These are phyloP conservation scores for Penicillium sp. DNA, from an alignment of 2,329 filamentous ascomycete genomes.

Conservation along the genomic window DNA sequence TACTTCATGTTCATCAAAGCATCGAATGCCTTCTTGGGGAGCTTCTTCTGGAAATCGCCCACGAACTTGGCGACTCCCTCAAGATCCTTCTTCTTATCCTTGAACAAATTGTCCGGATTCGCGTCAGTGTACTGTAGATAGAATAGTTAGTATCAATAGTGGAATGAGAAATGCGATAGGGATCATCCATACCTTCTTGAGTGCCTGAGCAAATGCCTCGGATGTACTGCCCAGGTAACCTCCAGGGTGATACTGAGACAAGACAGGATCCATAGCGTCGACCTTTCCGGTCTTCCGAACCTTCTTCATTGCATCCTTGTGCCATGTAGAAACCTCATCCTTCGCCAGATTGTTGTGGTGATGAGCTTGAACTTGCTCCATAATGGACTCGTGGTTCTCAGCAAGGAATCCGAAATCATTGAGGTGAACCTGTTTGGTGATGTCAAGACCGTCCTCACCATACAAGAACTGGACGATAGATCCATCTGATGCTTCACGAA, in stretches of 20 bases:
- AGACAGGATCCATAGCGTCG: conserved; percentile 72
- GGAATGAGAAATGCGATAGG: neutral
- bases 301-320: conserved; percentile 72
- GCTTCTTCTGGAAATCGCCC: conserved; percentile 46
- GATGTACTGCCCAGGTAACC: conserved; percentile 83
- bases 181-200: conserved; percentile 56
- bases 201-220: conserved; percentile 74
- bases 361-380: conserved; percentile 71
- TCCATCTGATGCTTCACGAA: conserved; percentile 84
- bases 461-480: conserved; percentile 94
- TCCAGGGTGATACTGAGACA: conserved; percentile 71
- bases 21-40: conserved; percentile 72
- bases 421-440: conserved; percentile 90
- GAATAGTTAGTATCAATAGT: conserved; percentile 14
- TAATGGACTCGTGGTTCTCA: conserved; percentile 78
- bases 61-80: conserved; percentile 28
- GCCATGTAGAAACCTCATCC: conserved; percentile 64
- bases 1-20: conserved; percentile 89
- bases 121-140: conserved; percentile 67
- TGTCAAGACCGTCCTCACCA: conserved; percentile 92
- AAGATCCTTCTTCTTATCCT: conserved; percentile 57
- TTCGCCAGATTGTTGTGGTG: conserved; percentile 58
- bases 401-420: conserved; percentile 87
- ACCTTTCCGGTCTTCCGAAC: conserved; percentile 70
- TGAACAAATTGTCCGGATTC: conserved; percentile 65